Evolutionary conservation across 2,329 filamentous ascomycete species (phyloP), one percentile per base, ranked within the genome.

Genomic region (Fusarium kyushuense): DNA sequence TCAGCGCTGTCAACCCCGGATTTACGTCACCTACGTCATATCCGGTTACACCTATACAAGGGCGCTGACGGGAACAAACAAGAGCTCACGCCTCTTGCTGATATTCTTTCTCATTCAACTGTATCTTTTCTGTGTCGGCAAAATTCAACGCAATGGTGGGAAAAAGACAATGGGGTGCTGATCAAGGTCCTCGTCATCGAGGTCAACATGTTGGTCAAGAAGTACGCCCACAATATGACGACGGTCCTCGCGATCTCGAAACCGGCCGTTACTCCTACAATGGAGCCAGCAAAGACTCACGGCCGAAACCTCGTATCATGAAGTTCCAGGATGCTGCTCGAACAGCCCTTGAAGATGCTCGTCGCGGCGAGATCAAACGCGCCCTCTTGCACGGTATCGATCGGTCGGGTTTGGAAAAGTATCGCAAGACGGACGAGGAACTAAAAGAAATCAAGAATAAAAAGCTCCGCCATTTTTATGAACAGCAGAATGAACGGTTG

Each of bases 241-340:
- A 71, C 5, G 57, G 59, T 33, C 71, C 69, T 21, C 68, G 65
- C 21, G 73, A 74, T 42, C 65, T 74, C 7, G 71, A 74, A 41
- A 63, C 54, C 13, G 71, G 69, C 1, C 51, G 54, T 11, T 63
- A 65, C 40, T 46, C 53, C 9, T 46, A 46, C 27, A 53, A 69
- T 12, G 36, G 51, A 9, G 32, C 17, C 12, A 49, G 23, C 8
- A 27, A 64, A 3, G 17, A 54, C 11, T 54, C 36, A 19, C 48
- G 72, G 19, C 62, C 41, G 2, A 68, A 29, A 16, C 73, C 72
- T 0, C 70, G 70, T 6, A 66, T 73, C 19, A 47, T 68, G 14
- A 85, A 92, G 65, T 78, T 77, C 54, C 74, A 69, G 17, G 75
- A 78, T n/a, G 73, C 70, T 7, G 75, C 74, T 4, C 61, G 65